phyloP scores from a whole-genome alignment of 1,284 basidiomycete genomes.

The Exobasidium rhododendri region DNA sequence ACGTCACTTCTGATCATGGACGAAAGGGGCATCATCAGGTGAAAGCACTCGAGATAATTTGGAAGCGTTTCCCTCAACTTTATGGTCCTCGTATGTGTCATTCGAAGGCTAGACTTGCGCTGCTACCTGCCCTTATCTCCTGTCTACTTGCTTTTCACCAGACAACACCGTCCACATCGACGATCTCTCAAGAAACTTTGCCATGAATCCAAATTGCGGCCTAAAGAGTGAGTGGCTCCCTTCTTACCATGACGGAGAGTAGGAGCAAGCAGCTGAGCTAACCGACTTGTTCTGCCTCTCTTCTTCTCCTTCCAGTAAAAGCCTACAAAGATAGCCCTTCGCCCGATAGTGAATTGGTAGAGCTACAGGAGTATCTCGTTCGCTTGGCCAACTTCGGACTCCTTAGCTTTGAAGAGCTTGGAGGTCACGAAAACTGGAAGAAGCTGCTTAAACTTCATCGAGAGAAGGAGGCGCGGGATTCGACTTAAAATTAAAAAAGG shows the following conservation, averaged over 20 bases:
- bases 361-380: slow-evolving; percentile 27
- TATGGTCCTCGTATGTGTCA: slow-evolving; percentile 28
- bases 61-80: slow-evolving; percentile 34
- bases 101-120: neutral
- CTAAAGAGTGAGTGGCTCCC: slow-evolving; percentile 79
- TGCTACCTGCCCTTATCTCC: neutral
- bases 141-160: slow-evolving; percentile 61
- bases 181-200: slow-evolving; percentile 74
- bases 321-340: slow-evolving; percentile 31
- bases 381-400: slow-evolving; percentile 32
- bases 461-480: neutral
- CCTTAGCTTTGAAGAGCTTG: slow-evolving; percentile 25
- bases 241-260: slow-evolving; percentile 28
- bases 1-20: slow-evolving; percentile 66
- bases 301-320: neutral
- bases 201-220: slow-evolving; percentile 77
- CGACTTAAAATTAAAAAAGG: too few relatives aligned
- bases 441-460: neutral
- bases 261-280: too few relatives aligned
- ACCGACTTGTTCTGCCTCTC: too few relatives aligned
- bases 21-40: slow-evolving; percentile 62
- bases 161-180: slow-evolving; percentile 83
- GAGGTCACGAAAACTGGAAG: slow-evolving; percentile 30
- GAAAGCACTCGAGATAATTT: slow-evolving; percentile 53
- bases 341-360: slow-evolving; percentile 38